Evolutionary conservation across 164 flowering plant species (phyloP), one percentile per base, ranked within the genome.

Genomic region (Vitis riparia): DNA sequence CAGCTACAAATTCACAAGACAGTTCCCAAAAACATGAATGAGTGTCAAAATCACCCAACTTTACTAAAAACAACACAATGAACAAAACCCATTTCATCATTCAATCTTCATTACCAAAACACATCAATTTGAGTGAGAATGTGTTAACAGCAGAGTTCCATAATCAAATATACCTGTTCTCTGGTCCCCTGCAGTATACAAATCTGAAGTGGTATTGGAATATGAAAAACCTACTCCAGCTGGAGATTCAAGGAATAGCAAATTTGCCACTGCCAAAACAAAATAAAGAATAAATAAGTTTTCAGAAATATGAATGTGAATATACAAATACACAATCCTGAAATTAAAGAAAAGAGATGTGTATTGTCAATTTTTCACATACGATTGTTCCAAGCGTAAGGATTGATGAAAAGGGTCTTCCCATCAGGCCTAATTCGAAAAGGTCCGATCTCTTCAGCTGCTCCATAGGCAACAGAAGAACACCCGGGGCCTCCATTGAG

Each of bases 401-500:
- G 88, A 79, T 95, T 95, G 64, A 69, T 62, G 82, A 66, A 87
- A 55, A 95, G 97, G 12, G 90, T 81, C 78, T 75, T 80, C 68
- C 96, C 99, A 81, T 92, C 94, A 2, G 97, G 71, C 47, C 77
- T 70, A 71, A 95, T 86, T 7, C 79, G 89, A 58, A 95, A 91
- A 61, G 98, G 98, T 5, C 99, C 99, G 64, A 95, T 75, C 73
- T 95, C 99, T 78, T 92, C 99, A 27, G 92, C 81, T 14, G 97
- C 91, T 51, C 98, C 99, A 80, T 88, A 95, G 27, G 93, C 99
- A 62, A 95, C 81, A 57, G 98, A 95, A 15, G 98, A 92, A 75
- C 99, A 95, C 53, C 99, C 99, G 63, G 98, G 99, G 23, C 99
- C 99, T 19, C 99, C 99, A 80, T 89, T 95, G 59, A 95, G 93